Base-by-base conservation (phyloP, 2,329 filamentous ascomycete species). In the Madurella mycetomatis region DNA sequence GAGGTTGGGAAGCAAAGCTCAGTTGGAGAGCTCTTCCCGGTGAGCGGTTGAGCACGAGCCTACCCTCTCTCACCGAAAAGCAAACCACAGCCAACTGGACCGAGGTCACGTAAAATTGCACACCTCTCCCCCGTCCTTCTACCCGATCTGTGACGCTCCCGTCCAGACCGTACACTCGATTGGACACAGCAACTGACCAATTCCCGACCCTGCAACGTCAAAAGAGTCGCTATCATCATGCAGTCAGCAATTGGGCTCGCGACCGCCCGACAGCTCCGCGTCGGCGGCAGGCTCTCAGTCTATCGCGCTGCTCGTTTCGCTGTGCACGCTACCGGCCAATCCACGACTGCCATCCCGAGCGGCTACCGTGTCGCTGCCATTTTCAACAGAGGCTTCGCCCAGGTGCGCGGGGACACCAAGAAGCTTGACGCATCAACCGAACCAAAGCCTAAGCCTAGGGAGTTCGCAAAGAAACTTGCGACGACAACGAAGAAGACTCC, bases 191-290 rank as follows among this genome's bases (percentile, higher is more conserved):
- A n/a, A 46, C 15, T 16, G 31, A 41, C 51, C 19, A 46, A 47
- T 41, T 41, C 41, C 39, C 18, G 37, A 37, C 43, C 49, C 39
- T 37, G 30, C 19, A 48, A 9, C 51, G 31, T 30, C 37, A 37
- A 17, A n/a, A 37, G 17, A 17, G 19, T 9, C 47, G n/a, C 41
- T 16, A 34, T 52, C 52, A 43, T 51, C 42, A 66, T 66, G 64
- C 60, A 54, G 56, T 58, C 60, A 19, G 19, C 59, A 53, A 60
- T 65, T 58, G 59, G 59, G 30, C 54, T 57, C 46, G 55, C 58
- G 52, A 51, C 58, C 39, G 58, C 53, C 18, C 57, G 58, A 32
- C 58, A 54, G 56, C 53, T 56, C 46, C 59, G 55, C 52, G 54
- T 59, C 47, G 53, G 50, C 46, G 49, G 55, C 45, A 37, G 49